phyloP scores from a whole-genome alignment of 768 basidiomycete genomes.

The Pleurotus tuoliensis region DNA sequence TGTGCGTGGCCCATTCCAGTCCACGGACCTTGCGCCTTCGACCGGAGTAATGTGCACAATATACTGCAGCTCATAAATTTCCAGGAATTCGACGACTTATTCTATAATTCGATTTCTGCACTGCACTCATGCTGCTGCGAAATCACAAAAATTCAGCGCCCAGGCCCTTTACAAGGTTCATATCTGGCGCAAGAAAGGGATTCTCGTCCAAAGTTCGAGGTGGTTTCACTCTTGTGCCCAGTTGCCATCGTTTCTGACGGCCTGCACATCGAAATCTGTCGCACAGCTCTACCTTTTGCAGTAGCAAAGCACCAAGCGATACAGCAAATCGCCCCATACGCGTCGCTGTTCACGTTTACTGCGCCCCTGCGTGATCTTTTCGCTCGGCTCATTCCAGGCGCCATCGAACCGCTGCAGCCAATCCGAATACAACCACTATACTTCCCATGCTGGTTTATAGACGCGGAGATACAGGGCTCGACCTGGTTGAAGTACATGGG shows the following conservation, averaged over 20 bases:
- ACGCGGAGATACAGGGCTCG: constrained; percentile 45
- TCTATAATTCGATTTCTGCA: too few species aligned
- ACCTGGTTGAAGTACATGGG: constrained; percentile 19
- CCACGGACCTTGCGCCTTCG: not conserved
- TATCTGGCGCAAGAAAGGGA: not conserved
- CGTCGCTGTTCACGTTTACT: constrained; percentile 21
- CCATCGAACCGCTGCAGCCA: constrained; percentile 38
- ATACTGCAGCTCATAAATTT: too few species aligned
- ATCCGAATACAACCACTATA: constrained; percentile 49
- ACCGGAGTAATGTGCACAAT: too few species aligned
- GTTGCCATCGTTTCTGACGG: not conserved
- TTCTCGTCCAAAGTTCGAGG: constrained; percentile 30
- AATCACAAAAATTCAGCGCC: constrained; percentile 6
- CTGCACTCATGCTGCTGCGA: not conserved
- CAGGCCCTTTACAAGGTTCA: not conserved
- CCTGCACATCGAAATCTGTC: not conserved
- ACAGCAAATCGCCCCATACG: constrained; percentile 29
- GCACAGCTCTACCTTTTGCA: constrained; percentile 48
- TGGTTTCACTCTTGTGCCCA: constrained; percentile 12
- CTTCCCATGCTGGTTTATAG: constrained; percentile 61
- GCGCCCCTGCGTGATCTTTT: constrained; percentile 24
- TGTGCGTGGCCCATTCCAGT: not conserved
- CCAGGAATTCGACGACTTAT: too few species aligned
- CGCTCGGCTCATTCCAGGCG: constrained; percentile 32
- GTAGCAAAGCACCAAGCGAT: constrained; percentile 44